A percentile compares a stretch with the other conserved stretches of the same genome.
phyloP scores from a whole-genome alignment of 495 filamentous ascomycete genomes.

The Xylaria bambusicola region DNA sequence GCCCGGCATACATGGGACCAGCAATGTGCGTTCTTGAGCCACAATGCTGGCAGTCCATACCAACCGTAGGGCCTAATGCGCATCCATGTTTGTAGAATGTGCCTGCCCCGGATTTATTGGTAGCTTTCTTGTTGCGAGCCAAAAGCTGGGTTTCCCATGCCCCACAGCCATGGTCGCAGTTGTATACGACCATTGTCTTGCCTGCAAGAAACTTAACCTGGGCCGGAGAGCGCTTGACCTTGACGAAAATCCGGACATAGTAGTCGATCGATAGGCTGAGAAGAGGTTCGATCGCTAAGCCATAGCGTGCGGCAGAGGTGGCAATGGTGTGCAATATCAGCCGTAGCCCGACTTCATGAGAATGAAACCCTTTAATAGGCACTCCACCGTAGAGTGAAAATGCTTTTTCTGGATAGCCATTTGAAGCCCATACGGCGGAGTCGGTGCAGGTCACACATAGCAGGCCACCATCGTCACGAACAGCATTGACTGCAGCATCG shows the following conservation, averaged over 20 bases:
- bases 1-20: conserved; percentile 94
- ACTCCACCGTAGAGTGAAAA: conserved; percentile 89
- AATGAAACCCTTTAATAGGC: conserved; percentile 77
- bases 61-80: conserved; percentile 64
- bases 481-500: conserved; percentile 81
- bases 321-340: conserved; percentile 81
- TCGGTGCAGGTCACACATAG: conserved; percentile 97
- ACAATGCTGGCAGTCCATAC: conserved; percentile 74
- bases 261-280: conserved; percentile 94
- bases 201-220: conserved; percentile 86
- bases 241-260: conserved; percentile 89
- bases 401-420: conserved; percentile 89
- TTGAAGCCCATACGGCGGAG: conserved; percentile 89
- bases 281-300: conserved; percentile 86
- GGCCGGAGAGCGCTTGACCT: conserved; percentile 71
- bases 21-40: conserved; percentile 81
- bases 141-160: conserved; percentile 80
- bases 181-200: conserved; percentile 91
- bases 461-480: conserved; percentile 81
- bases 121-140: conserved; percentile 60
- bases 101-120: conserved; percentile 67
- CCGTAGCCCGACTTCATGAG: conserved; percentile 86
- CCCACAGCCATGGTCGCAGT: conserved; percentile 85
- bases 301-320: conserved; percentile 77
- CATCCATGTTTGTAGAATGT: conserved; percentile 74